Evolutionary conservation across 2,329 filamentous ascomycete species (phyloP), one percentile per base, ranked within the genome.

Genomic region (Chaetomiaceae sp.): DNA sequence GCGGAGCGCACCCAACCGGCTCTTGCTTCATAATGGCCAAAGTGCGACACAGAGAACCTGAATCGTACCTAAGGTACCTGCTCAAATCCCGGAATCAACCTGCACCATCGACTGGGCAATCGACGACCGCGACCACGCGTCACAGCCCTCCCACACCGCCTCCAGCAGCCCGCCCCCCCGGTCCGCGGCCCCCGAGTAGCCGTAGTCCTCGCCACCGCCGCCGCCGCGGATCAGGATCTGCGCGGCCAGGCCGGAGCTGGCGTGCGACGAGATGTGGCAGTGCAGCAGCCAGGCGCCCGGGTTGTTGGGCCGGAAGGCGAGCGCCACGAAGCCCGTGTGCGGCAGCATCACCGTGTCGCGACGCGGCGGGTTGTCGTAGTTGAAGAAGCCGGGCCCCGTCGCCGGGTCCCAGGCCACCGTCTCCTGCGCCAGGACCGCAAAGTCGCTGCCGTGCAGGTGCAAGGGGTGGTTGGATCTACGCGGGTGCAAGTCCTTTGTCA

Each of bases 211-310:
- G 22, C 6, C 22, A 9, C 9, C 22, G 22, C 5, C 22, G 22
- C 22, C 22, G 22, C 9, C 6, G 5, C 22, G 22, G 22, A 24
- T 24, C 22, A 24, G 22, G 27, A 30, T 30, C 27, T 30, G 27
- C 11, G 14, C 14, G 6, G 40, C 32, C 40, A 42, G 40, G n/a
- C 40, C 40, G n/a, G 18, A 26, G n/a, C 20, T 19, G 5, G 40
- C 40, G 24, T 42, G 40, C 4, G 9, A 42, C 8, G 45, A 42
- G 20, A 49, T 42, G 17, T 49, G 47, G 35, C 49, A 51, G 42
- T 54, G 52, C 30, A 54, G 22, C 29, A 52, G 29, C 52, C 52
- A 54, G 8, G 44, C 42, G 3, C 52, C 52, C 6, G 52, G 52
- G 26, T 54, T 55, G 32, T 53, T 45, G 1, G 46, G 42, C 38